Evolutionary conservation across 2,329 filamentous ascomycete species (phyloP).

Genomic region (Boeremia lycopersici): DNA sequence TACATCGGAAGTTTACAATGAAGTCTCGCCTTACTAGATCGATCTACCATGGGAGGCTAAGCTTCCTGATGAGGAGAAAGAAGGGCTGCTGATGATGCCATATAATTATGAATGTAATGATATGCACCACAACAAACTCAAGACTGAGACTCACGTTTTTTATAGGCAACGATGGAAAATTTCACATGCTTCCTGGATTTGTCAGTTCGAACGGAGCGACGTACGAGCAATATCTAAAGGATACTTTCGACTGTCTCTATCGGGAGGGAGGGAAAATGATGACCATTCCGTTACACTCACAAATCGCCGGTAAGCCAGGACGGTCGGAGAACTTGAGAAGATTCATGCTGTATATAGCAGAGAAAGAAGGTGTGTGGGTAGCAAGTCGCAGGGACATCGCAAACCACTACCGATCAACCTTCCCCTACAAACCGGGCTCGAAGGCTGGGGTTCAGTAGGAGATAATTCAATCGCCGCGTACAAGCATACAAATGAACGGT

Average conservation of each 20-base stretch:
- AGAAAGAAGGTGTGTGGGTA: constrained; percentile 62
- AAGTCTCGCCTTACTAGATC: constrained; percentile 63
- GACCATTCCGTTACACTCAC: constrained; percentile 60
- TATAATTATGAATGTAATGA: constrained; percentile 3
- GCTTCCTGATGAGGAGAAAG: constrained; percentile 49
- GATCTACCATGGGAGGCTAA: constrained; percentile 58
- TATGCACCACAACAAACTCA: too few relatives aligned
- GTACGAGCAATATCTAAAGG: constrained; percentile 45
- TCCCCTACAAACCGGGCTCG: constrained; percentile 49
- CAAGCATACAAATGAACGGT: background rate
- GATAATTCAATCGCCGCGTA: too few relatives aligned
- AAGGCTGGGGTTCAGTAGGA: constrained; percentile 17
- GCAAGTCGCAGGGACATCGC: constrained; percentile 61
- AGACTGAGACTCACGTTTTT: constrained; percentile 42
- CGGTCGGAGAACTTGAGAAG: constrained; percentile 57
- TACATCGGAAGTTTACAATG: constrained; percentile 59
- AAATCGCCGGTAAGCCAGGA: constrained; percentile 60
- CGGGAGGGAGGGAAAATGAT: constrained; percentile 61
- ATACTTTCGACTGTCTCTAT: constrained; percentile 61
- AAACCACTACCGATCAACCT: constrained; percentile 54
- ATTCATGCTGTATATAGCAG: constrained; percentile 59
- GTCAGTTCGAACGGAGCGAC: constrained; percentile 1
- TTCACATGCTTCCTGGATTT: constrained; percentile 14
- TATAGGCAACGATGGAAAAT: background rate
- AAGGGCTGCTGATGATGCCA: background rate